Evolutionary conservation across 345 rosid genomes (phyloP).

Genomic region (Mallotus nudiflorus): DNA sequence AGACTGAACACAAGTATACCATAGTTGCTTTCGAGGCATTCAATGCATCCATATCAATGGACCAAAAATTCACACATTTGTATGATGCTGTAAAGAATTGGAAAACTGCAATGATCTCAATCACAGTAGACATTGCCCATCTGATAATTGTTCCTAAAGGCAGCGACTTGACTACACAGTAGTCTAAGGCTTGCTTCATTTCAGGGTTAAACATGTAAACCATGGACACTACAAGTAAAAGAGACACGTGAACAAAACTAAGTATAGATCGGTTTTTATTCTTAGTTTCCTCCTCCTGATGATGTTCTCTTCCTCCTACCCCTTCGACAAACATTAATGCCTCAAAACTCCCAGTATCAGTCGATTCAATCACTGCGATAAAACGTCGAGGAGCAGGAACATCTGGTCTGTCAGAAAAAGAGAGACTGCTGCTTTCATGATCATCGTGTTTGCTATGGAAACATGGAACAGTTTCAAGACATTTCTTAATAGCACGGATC

Average conservation of each 20-base stretch:
- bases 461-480: conserved; percentile 82
- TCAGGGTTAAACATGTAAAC: conserved; percentile 77
- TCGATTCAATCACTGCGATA: conserved; percentile 71
- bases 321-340: conserved; percentile 72
- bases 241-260: conserved; percentile 76
- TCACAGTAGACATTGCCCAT: conserved; percentile 73
- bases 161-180: conserved; percentile 73
- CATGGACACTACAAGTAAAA: conserved; percentile 80
- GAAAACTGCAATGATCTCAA: conserved; percentile 76
- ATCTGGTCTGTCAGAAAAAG: conserved; percentile 65
- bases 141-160: conserved; percentile 60
- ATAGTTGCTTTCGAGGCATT: conserved; percentile 84
- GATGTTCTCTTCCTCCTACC: conserved; percentile 54
- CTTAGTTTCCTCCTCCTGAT: conserved; percentile 58
- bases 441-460: conserved; percentile 43
- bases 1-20: conserved; percentile 84
- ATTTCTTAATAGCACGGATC: conserved; percentile 47
- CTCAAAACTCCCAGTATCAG: conserved; percentile 60
- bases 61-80: conserved; percentile 72
- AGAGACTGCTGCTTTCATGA: conserved; percentile 37
- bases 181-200: conserved; percentile 51
- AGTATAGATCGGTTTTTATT: conserved; percentile 56
- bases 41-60: conserved; percentile 92
- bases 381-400: conserved; percentile 76
- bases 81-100: conserved; percentile 75